Conservation (phyloP, 73 alveolate species). For the Paramecium tetraurelia region DNA sequence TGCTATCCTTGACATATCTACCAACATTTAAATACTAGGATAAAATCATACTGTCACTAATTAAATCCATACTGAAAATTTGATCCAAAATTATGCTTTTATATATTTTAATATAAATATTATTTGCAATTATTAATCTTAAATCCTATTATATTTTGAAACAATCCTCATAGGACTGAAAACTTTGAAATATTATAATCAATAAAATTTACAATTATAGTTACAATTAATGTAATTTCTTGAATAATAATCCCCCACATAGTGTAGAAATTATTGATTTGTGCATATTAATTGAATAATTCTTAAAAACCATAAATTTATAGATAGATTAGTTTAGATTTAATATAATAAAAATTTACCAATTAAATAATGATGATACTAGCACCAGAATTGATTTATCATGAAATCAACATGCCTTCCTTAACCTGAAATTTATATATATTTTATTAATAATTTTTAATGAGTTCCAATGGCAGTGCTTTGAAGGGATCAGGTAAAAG, state of each 20-base stretch:
- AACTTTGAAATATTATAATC: no score
- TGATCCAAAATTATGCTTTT: background rate
- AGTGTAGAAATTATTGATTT: background rate
- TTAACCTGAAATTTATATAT: slow-evolving; percentile 9
- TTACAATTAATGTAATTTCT: no score
- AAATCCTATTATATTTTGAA: background rate
- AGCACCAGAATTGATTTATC: slow-evolving; percentile 21
- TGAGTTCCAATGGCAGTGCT: background rate
- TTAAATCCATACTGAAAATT: slow-evolving; percentile 25
- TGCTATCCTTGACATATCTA: background rate
- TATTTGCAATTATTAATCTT: background rate
- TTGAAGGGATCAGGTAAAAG: background rate
- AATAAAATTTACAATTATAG: background rate
- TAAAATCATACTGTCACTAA: slow-evolving; percentile 19
- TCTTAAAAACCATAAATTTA: background rate
- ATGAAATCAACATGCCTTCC: slow-evolving; percentile 41
- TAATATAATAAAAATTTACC: background rate
- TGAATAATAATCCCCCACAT: background rate
- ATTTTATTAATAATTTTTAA: background rate
- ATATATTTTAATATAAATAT: background rate
- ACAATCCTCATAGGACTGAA: background rate
- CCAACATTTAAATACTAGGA: slow-evolving; percentile 34
- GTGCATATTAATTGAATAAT: background rate
- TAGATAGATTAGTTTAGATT: background rate
- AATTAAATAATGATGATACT: background rate